Base-by-base conservation (phyloP, 139 green algal genomes). In the Diplosphaera chodatii region DNA sequence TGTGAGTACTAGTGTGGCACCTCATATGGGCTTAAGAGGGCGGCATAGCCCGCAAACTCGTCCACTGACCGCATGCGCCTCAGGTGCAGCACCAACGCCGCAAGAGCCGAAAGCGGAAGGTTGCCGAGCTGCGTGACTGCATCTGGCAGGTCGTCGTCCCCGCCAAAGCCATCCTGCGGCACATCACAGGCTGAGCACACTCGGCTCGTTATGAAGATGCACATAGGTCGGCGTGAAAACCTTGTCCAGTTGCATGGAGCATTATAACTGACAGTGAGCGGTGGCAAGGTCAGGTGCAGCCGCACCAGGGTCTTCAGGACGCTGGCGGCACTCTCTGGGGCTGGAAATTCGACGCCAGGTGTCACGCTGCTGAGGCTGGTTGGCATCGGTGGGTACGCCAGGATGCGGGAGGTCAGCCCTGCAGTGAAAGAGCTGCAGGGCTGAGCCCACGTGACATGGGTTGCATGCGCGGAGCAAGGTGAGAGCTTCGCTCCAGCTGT, bases 291-390 rank as follows among this genome's bases (percentile, higher is more conserved):
- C 37, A 48, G 10, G 10, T 48, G 37, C 37, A 48, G 37, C 37
- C 37, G 37, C 48, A 59, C 48, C 48, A 59, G 48, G 10, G 22
- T 25, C 10, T 18, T 59, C 13, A 59, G 48, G 10, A 25, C 18
- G 18, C 48, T 23, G 48, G 10, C 16, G 22, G 48, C 48, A 25
- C 48, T 59, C 16, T 34, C 55, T 2, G 69, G 55, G 27, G 72
- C 69, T 28, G 76, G 76, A 20, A 77, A 77, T 66, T 81, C 76
- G 32, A 30, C 32, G 3, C 59, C 70, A n/a, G 76, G 66, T 2
- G 33, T 55, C 2, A 77, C 59, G 31, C 40, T 30, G 18, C 67
- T 68, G 15, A 73, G 68, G 64, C 66, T 33, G 48, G 68, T 63
- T 32, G 72, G 72, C 27, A 72, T 25, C 0, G 68, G 64, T 1